phyloP scores from a whole-genome alignment of 306 rosid genomes.

The Prunus davidiana region DNA sequence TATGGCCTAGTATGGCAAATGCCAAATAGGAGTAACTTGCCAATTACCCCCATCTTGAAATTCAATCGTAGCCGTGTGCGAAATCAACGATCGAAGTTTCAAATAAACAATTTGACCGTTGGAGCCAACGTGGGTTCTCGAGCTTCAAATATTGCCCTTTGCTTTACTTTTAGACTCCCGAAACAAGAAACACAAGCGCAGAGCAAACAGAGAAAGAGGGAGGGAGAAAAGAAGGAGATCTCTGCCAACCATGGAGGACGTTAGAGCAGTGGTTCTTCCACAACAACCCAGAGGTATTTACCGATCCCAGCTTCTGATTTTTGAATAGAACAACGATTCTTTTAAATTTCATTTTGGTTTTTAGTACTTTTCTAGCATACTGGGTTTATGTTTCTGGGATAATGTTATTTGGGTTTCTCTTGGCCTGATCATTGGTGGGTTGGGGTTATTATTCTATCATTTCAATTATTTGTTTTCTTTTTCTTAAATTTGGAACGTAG shows the following conservation, averaged over 20 bases:
- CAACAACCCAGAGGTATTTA: conserved; percentile 11
- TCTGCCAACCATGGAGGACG: not conserved
- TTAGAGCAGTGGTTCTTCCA: not conserved
- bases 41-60: not conserved
- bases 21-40: not conserved
- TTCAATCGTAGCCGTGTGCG: not conserved
- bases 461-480: not conserved
- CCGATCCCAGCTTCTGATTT: not conserved
- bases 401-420: not conserved
- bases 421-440: not conserved
- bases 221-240: not conserved
- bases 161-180: not conserved
- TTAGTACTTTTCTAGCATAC: not conserved
- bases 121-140: not conserved
- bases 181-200: not conserved
- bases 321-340: not conserved
- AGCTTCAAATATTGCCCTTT: not conserved
- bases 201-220: not conserved
- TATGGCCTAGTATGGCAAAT: not conserved
- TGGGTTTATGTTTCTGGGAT: not conserved
- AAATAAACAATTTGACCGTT: not conserved
- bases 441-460: not conserved
- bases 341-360: not conserved
- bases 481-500: not conserved
- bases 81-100: not conserved